phyloP scores from a whole-genome alignment of 257 asterid genomes.

The Thymus mandschuricus region DNA sequence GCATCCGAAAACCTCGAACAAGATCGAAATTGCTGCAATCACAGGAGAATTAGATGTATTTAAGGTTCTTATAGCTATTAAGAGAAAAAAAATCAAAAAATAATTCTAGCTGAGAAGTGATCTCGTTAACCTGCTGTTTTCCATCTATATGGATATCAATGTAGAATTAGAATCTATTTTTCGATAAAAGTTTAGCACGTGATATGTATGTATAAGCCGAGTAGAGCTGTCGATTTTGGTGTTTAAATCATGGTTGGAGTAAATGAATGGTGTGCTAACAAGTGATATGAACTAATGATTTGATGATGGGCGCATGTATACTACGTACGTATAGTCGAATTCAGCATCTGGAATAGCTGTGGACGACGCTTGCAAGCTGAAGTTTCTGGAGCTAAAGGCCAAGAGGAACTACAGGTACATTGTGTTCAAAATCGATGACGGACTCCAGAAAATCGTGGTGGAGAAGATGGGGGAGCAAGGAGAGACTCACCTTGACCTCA shows the following conservation, averaged over 20 bases:
- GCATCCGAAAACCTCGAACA: background rate
- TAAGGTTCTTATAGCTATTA: too few relatives aligned
- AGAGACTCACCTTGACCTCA: constrained; percentile 40
- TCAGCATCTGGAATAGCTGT: constrained; percentile 50
- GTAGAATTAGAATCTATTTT: background rate
- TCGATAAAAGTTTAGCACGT: background rate
- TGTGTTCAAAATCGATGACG: constrained; percentile 45
- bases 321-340: constrained; percentile 38
- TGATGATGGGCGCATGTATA: background rate
- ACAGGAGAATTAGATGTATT: background rate
- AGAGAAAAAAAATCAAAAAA: background rate
- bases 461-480: constrained; percentile 43
- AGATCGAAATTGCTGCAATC: background rate
- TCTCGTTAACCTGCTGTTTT: background rate
- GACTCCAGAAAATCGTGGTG: constrained; percentile 40
- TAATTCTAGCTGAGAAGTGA: background rate
- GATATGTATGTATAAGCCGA: background rate
- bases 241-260: background rate
- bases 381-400: constrained; percentile 54
- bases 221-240: background rate
- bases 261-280: background rate
- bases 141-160: background rate
- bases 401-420: constrained; percentile 45
- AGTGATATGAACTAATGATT: background rate
- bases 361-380: constrained; percentile 52